Evolutionary conservation across 208 protist species (phyloP).

Genomic region (Porcisia deanei): DNA sequence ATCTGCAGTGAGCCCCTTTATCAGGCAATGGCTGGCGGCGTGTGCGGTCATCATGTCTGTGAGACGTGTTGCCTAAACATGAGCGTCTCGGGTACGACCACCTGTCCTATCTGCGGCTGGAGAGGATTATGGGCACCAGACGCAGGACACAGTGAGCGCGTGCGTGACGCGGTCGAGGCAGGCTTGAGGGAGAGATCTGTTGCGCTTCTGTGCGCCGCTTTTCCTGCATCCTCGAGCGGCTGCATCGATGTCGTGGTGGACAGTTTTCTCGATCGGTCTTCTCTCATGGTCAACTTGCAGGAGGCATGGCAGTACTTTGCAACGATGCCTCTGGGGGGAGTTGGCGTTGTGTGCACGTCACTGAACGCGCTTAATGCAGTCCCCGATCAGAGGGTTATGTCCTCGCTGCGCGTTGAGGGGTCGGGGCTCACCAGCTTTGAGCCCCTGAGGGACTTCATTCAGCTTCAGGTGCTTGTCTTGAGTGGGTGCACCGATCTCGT

Average conservation of each 20-base stretch:
- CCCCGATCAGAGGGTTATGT: not conserved
- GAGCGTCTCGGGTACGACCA: not conserved
- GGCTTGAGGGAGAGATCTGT: not conserved
- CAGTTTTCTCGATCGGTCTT: constrained; percentile 1
- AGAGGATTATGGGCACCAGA: not conserved
- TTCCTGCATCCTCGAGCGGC: not conserved
- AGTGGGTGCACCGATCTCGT: not conserved
- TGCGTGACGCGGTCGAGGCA: not conserved
- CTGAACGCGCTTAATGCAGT: not conserved
- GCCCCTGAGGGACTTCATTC: not conserved
- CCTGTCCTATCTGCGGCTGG: not conserved
- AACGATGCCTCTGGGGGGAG: not conserved
- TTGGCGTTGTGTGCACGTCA: not conserved
- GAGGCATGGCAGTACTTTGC: not conserved
- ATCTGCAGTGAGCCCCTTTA: not conserved
- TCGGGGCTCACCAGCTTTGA: not conserved
- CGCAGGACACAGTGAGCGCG: not conserved
- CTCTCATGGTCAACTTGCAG: not conserved
- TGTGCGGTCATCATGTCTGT: not conserved
- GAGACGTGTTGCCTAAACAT: constrained; percentile 2
- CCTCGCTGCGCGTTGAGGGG: not conserved
- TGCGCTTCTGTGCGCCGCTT: not conserved
- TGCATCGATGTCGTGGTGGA: not conserved
- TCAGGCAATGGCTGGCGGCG: not conserved
- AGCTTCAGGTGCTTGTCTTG: not conserved